Conservation (phyloP, 176 grass and related monocot genomes). For the Stipa capillata region DNA sequence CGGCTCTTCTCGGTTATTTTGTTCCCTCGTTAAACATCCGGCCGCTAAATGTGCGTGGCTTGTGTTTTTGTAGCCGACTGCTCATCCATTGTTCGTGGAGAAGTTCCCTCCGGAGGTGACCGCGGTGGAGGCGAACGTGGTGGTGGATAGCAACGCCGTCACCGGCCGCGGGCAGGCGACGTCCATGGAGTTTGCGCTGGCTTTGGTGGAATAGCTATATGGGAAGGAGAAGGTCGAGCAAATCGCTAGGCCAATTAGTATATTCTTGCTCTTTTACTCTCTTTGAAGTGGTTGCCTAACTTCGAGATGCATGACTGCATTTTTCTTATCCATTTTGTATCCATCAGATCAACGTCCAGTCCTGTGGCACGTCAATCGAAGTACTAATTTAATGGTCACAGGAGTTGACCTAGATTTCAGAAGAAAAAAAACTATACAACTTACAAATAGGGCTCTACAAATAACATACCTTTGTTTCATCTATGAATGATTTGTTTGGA, state of each 20-base stretch:
- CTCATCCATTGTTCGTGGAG: slow-evolving; percentile 50
- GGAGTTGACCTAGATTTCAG: no score
- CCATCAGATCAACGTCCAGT: no score
- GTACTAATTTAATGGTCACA: no score
- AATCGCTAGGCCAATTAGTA: slow-evolving; percentile 35
- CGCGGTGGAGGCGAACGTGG: slow-evolving; percentile 45
- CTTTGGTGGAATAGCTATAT: slow-evolving; percentile 49
- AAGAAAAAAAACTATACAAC: no score
- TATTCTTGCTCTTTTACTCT: background rate
- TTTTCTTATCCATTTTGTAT: no score
- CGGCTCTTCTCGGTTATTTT: background rate
- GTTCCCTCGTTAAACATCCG: no score
- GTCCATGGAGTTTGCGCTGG: slow-evolving; percentile 41
- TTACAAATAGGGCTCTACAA: no score
- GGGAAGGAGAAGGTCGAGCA: slow-evolving; percentile 47
- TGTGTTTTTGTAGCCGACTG: slow-evolving; percentile 32
- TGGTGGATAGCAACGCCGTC: slow-evolving; percentile 41
- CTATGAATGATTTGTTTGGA: background rate
- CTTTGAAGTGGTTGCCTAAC: background rate
- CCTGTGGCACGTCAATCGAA: no score
- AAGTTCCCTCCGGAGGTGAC: slow-evolving; percentile 39
- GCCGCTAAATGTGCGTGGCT: no score
- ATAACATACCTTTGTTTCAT: no score
- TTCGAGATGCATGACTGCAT: no score
- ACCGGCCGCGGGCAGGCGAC: slow-evolving; percentile 42